Evolutionary conservation across 768 basidiomycete genomes (phyloP), one percentile per base, ranked within the genome.

Genomic region (Guyanaporus albipodus): DNA sequence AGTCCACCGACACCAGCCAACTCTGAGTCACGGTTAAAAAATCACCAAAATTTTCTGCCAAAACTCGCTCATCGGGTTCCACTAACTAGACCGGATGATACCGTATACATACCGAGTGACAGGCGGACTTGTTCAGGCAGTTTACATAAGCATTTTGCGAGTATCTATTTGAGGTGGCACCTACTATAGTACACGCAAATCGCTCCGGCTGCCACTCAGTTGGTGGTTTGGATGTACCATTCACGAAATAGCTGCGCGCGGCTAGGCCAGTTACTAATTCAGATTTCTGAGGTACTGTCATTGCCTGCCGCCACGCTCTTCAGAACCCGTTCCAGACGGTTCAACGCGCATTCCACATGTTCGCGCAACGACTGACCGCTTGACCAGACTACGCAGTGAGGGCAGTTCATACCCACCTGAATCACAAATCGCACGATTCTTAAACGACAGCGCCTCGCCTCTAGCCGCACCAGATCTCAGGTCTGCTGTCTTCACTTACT

Each of bases 261-360:
- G n/a, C n/a, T n/a, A n/a, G n/a, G 50, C 41, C 53, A 32, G 47
- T 21, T 39, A 43, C 38, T 38, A 38, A 17, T 46, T 48, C 49
- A 43, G 33, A 21, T 45, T 43, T 43, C 46, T 28, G 58, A 49
- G 48, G 49, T 55, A 50, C 45, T 46, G 36, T 27, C 48, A 53
- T 50, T 48, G 54, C 53, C 44, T 50, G 34, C 46, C 47, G 35
- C 53, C 58, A 66, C 47, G 52, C 44, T 49, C 55, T 44, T 56
- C 50, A 54, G 51, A 58, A 61, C 63, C 58, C 56, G 51, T 49
- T 63, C 50, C 47, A 44, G 55, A 50, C 44, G n/a, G 54, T 56
- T 53, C 63, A 64, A 66, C 46, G 66, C 63, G 55, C 55, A 57
- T 39, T 56, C 64, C 64, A 63, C 64, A 68, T 66, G 62, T 64